A percentile compares a stretch with the other conserved stretches of the same genome.
These are phyloP conservation scores for Mycena sp. DNA, from an alignment of 1,284 basidiomycete genomes.

Conservation along the genomic window DNA sequence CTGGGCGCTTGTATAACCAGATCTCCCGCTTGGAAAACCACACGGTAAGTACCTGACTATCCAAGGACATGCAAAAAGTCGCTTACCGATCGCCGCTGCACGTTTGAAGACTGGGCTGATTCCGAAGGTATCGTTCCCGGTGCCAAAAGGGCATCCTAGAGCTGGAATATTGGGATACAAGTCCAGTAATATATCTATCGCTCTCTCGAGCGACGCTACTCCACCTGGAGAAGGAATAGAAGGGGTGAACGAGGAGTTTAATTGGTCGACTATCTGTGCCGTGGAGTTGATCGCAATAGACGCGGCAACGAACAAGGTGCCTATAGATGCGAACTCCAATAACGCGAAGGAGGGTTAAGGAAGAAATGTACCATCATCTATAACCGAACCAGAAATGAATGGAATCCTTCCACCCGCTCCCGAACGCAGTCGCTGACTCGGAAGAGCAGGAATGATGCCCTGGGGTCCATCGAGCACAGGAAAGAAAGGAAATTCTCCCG, in stretches of 20 bases:
- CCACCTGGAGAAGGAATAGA: constrained; percentile 12
- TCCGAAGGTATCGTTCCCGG: constrained; percentile 61
- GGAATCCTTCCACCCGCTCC: constrained; percentile 40
- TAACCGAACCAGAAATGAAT: background rate
- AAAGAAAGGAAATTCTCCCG: constrained; percentile 46
- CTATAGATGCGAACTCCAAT: background rate
- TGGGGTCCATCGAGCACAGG: constrained; percentile 52
- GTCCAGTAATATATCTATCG: constrained; percentile 45
- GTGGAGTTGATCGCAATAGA: constrained; percentile 38
- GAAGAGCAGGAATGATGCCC: constrained; percentile 52
- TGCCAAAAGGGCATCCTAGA: constrained; percentile 58
- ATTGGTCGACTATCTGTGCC: constrained; percentile 36
- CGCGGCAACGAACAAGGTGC: constrained; percentile 11
- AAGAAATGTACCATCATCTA: constrained; percentile 8
- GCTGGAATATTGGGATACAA: constrained; percentile 59
- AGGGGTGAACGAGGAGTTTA: constrained; percentile 40
- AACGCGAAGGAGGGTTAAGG: background rate
- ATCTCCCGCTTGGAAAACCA: constrained; percentile 3
- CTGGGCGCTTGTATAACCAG: constrained; percentile 12
- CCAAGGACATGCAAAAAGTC: background rate
- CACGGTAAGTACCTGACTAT: background rate
- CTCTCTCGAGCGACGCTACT: constrained; percentile 31
- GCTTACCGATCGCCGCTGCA: constrained; percentile 50
- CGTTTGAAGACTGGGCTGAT: constrained; percentile 54
- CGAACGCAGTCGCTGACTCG: constrained; percentile 43